Evolutionary conservation across 352 stramenopile species (phyloP), one percentile per base, ranked within the genome.

Genomic region (Phytophthora nicotianae): DNA sequence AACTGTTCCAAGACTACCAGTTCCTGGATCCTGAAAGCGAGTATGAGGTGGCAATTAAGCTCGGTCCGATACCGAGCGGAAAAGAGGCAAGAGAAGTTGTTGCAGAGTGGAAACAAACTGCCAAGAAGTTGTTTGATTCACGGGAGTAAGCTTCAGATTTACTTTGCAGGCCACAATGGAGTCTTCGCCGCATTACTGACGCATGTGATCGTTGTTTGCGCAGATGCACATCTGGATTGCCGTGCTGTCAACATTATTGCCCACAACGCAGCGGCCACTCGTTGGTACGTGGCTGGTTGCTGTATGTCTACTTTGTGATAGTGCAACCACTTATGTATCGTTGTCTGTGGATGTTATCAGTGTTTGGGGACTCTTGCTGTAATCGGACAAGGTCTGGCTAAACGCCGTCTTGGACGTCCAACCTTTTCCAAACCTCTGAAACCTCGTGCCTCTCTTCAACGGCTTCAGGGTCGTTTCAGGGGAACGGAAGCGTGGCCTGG

Each of bases 1-100:
- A 95, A 38, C 62, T 95, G 20, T 90, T 91, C 57, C 83, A 93
- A 72, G 83, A 93, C 48, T 93, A 91, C 50, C 86, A 95, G 67
- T 91, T 90, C n/a, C 43, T 95, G 20, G 72, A 85, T 16, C 86
- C 86, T 7, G 79, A 92, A 40, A 88, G 78, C 43, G 67, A 81
- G 14, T 93, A 90, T 58, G 86, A 95, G 53, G 72, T 91, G 4
- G 77, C 81, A 16, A 70, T 93, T 27, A 91, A 92, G 58, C 62
- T 95, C 3, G 86, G 86, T 9, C 86, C 86, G 0, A 61, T 90
- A 0, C 47, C 67, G 8, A 81, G 24, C 6, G 53, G 58, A 20
- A 62, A 64, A 11, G 78, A 90, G 16, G 83, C 86, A 4, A 69
- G 68, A 53, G 59, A 33, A 3, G 68, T 95, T 42, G 81, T 74